Conservation (phyloP, 2,329 filamentous ascomycete genomes). For the Neophaeococcomyces aloes region DNA sequence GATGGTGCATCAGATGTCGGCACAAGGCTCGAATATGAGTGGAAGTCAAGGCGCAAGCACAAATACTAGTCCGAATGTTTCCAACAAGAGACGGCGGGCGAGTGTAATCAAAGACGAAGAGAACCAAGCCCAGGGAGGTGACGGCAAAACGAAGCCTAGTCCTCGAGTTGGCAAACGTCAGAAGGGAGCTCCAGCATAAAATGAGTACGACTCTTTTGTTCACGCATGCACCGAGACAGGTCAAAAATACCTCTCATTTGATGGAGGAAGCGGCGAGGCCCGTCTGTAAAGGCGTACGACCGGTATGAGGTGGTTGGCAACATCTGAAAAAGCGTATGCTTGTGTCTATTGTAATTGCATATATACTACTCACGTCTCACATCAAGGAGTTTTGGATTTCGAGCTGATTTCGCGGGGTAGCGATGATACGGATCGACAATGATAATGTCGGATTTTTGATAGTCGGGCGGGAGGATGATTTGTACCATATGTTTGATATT, state of each 20-base stretch:
- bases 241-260: not conserved
- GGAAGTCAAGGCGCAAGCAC: constrained; percentile 43
- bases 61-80: constrained; percentile 53
- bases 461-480: constrained; percentile 1
- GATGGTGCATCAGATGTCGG: constrained; percentile 49
- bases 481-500: constrained; percentile 8
- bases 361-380: not conserved
- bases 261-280: too few species aligned
- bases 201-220: not conserved
- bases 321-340: too few species aligned
- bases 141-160: constrained; percentile 37
- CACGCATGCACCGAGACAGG: not conserved
- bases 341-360: too few species aligned
- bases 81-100: constrained; percentile 45
- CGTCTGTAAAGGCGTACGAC: too few species aligned
- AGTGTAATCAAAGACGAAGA: constrained; percentile 51
- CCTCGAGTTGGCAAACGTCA: constrained; percentile 39
- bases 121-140: constrained; percentile 40
- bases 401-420: not conserved
- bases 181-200: constrained; percentile 26
- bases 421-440: not conserved
- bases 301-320: too few species aligned
- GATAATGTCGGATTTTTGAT: not conserved
- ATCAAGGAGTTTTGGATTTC: not conserved
- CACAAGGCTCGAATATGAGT: constrained; percentile 45